Conservation (phyloP, 2,329 filamentous ascomycete species). For the Parasarocladium wereldwijsianum region DNA sequence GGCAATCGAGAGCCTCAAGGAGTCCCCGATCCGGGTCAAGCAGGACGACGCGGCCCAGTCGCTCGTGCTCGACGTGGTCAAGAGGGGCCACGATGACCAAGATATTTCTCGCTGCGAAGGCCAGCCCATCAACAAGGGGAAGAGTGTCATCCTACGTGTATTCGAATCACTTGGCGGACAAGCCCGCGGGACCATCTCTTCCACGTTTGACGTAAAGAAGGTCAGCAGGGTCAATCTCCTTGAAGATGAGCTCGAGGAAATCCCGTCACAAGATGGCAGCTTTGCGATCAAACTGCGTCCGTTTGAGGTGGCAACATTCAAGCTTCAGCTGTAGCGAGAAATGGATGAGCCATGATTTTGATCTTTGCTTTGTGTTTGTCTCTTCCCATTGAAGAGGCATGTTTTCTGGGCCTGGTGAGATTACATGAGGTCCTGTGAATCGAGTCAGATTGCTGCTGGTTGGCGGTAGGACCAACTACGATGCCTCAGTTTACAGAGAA, state of each 20-base stretch:
- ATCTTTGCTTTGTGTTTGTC: slow-evolving; percentile 7
- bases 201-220: slow-evolving; percentile 55
- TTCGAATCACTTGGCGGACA: slow-evolving; percentile 84
- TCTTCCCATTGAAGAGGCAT: no score
- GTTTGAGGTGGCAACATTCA: slow-evolving; percentile 77
- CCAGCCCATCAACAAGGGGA: slow-evolving; percentile 51
- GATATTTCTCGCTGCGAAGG: slow-evolving; percentile 50
- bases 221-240: slow-evolving; percentile 76
- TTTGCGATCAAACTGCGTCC: slow-evolving; percentile 54
- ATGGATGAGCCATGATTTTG: slow-evolving; percentile 14
- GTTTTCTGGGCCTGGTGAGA: neutral
- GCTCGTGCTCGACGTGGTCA: slow-evolving; percentile 75
- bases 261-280: slow-evolving; percentile 32
- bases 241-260: slow-evolving; percentile 68
- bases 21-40: slow-evolving; percentile 47
- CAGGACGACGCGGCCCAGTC: slow-evolving; percentile 39
- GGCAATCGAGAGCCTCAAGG: slow-evolving; percentile 12
- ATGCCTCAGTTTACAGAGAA: no score
- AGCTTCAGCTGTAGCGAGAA: slow-evolving; percentile 36
- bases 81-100: slow-evolving; percentile 81
- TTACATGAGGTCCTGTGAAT: neutral
- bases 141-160: slow-evolving; percentile 68
- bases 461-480: no score
- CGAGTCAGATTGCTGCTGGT: neutral
- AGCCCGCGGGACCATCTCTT: slow-evolving; percentile 54